phyloP scores from a whole-genome alignment of 352 stramenopile genomes.

The Globisporangium irregulare region DNA sequence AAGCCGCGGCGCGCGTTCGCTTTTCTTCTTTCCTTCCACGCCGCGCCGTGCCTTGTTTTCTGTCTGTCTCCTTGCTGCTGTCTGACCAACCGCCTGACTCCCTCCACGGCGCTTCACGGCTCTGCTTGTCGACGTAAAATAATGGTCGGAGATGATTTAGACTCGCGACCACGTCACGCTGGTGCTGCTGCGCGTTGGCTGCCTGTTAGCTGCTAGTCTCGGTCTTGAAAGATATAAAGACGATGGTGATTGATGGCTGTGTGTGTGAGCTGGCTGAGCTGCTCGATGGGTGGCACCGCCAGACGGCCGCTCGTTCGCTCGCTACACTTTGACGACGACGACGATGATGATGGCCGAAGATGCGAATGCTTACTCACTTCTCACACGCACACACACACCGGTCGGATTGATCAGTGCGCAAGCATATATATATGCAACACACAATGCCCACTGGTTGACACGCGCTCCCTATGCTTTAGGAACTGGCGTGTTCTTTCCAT shows the following conservation, averaged over 20 bases:
- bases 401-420: neutral
- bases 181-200: neutral
- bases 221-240: neutral
- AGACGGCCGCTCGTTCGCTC: neutral
- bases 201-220: neutral
- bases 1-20: neutral
- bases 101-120: neutral
- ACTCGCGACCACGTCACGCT: neutral
- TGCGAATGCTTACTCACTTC: neutral
- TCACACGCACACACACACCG: neutral
- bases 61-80: neutral
- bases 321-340: neutral
- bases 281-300: neutral
- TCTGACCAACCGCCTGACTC: neutral
- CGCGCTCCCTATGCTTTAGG: neutral
- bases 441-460: neutral
- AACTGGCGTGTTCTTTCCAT: constrained; percentile 9
- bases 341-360: neutral
- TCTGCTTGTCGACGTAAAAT: neutral
- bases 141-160: neutral
- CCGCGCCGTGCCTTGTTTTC: neutral
- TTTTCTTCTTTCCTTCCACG: neutral
- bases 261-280: neutral
- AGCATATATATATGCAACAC: neutral
- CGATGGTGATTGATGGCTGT: neutral